Base-by-base conservation (phyloP, 2,329 filamentous ascomycete genomes). In the Clathrospora elynae region DNA sequence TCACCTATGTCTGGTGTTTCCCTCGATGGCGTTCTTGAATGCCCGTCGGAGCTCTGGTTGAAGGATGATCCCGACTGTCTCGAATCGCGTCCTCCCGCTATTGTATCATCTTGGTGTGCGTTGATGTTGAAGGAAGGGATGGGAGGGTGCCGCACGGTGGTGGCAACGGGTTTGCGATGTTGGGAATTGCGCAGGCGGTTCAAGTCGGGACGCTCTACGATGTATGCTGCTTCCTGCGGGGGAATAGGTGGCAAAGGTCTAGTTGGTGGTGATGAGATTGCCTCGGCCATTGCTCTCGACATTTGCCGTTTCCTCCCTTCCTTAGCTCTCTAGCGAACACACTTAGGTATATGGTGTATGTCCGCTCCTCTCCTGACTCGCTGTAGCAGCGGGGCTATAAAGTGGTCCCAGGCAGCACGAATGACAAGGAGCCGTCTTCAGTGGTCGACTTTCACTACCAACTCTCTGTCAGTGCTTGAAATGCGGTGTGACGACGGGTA, bases 21-120 rank as follows among this genome's bases (percentile, higher is more conserved):
- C 43, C 66, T 49, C 3, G 68, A 71, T 1, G 59, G 53, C 28
- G 62, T 64, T 49, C 64, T 62, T 17, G 68, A 71, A 48, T 71
- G 67, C 3, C 61, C 60, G 16, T 47, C 46, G 8, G 64, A 67
- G 44, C 64, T 71, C 9, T 59, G 51, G 23, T 52, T 51, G 13
- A 66, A 46, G 25, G 67, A 70, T 19, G 65, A 67, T 8, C 49
- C 61, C 5, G 65, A 71, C 46, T 68, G 61, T 43, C 60, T 57
- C 23, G 64, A 68, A 8, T 68, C 57, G 18, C 64, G 62, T 5
- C 62, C 61, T 20, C 59, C 56, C 14, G 57, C 57, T 35, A 52
- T 50, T 24, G 57, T 55, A 31, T 65, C 59, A 33, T 60, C 48
- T 42, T 67, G 65, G 17, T 65, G n/a, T n/a, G n/a, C 61, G 46